phyloP scores from a whole-genome alignment of 2,329 filamentous ascomycete species.

The Allantophomopsis cytisporea region DNA sequence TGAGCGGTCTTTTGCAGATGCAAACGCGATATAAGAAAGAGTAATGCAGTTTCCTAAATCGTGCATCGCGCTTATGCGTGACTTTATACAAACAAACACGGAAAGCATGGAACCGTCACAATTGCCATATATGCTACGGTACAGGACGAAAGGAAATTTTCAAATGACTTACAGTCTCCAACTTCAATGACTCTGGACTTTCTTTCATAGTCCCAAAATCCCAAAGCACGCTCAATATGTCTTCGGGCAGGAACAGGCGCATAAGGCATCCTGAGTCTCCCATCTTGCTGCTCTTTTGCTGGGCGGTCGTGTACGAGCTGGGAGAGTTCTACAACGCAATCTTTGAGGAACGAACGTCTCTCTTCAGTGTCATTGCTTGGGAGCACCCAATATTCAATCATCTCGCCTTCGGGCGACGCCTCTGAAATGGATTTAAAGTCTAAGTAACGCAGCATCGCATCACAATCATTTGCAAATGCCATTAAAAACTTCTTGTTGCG shows the following conservation, averaged over 20 bases:
- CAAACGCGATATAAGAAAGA: no score
- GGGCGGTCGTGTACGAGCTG: conserved; percentile 4
- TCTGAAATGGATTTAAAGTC: conserved; percentile 33
- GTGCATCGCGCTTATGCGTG: no score
- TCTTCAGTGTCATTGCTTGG: conserved; percentile 6
- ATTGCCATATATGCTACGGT: no score
- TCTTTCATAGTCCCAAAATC: conserved; percentile 14
- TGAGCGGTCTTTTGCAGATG: no score
- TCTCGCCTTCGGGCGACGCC: conserved; percentile 8
- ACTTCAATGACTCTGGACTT: conserved; percentile 14
- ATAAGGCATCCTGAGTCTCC: conserved; percentile 2
- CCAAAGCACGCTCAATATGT: conserved; percentile 14
- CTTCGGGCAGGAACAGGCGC: conserved; percentile 8
- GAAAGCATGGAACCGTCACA: no score
- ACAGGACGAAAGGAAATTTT: no score
- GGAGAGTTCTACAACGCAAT: background rate
- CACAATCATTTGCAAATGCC: conserved; percentile 48
- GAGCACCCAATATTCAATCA: conserved; percentile 17
- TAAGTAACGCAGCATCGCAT: conserved; percentile 38
- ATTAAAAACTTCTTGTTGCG: conserved; percentile 51
- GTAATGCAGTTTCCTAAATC: no score
- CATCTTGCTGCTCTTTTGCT: conserved; percentile 4
- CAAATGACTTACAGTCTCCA: no score
- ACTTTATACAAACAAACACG: no score
- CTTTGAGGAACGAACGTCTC: no score